Percentiles rank a stretch among this genome's conserved stretches.
These are phyloP conservation scores for Parietaria judaica DNA, from an alignment of 306 rosid genomes.

Conservation along the genomic window DNA sequence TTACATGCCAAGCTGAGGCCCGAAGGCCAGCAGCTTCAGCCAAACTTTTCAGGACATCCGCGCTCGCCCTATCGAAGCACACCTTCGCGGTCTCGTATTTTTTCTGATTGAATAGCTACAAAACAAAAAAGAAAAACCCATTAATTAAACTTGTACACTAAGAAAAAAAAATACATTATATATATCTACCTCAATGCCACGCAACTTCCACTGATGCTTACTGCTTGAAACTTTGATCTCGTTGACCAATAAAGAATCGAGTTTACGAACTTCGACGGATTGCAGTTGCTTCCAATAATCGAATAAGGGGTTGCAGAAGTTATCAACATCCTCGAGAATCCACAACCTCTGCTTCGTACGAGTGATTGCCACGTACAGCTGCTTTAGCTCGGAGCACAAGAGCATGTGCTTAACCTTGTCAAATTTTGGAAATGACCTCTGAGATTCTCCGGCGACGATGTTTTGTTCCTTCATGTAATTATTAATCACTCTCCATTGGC, in stretches of 20 bases:
- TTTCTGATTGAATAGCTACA: constrained; percentile 37
- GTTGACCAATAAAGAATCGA: constrained; percentile 36
- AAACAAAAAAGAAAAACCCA: neutral
- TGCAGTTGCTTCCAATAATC: constrained; percentile 48
- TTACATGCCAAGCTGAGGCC: constrained; percentile 30
- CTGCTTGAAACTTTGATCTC: constrained; percentile 49
- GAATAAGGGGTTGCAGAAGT: constrained; percentile 30
- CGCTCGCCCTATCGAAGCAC: constrained; percentile 49
- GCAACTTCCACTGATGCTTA: constrained; percentile 46
- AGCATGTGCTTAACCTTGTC: constrained; percentile 36
- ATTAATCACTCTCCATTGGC: constrained; percentile 53
- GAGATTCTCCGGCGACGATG: constrained; percentile 25
- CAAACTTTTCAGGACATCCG: constrained; percentile 31
- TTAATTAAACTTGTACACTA: no score
- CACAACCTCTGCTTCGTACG: constrained; percentile 57
- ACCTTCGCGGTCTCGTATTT: constrained; percentile 41
- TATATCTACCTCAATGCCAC: constrained; percentile 46
- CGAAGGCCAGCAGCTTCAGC: constrained; percentile 44
- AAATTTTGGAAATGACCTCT: constrained; percentile 25
- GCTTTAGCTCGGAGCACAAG: constrained; percentile 54
- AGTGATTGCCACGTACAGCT: constrained; percentile 51
- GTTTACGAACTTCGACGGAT: constrained; percentile 35
- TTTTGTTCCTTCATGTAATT: constrained; percentile 49
- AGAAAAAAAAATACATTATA: neutral
- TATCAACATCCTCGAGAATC: constrained; percentile 40